Percentiles rank a stretch among this genome's conserved stretches.
Evolutionary conservation across 2,329 filamentous ascomycete species (phyloP).

Genomic region (Exophiala spinifera): DNA sequence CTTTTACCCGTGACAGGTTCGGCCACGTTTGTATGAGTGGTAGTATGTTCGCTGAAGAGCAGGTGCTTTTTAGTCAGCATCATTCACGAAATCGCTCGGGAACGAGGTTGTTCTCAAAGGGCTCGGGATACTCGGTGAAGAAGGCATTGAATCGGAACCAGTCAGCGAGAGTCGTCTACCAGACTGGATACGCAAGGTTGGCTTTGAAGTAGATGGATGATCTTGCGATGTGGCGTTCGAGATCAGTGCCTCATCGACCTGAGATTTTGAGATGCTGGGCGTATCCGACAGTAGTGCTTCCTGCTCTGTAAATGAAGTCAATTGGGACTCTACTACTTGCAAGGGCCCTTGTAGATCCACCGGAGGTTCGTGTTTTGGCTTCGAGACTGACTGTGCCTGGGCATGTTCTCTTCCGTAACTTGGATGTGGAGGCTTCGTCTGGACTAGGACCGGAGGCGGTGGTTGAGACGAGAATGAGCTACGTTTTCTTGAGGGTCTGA

Average conservation of each 20-base stretch:
- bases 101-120: conserved; percentile 9
- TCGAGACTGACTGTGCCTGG: not conserved
- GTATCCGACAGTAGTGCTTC: conserved; percentile 12
- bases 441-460: not conserved
- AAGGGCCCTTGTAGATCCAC: not conserved
- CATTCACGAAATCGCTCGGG: conserved; percentile 1
- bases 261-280: not conserved
- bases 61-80: not conserved
- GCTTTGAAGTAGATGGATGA: not conserved
- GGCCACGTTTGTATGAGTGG: too few species aligned
- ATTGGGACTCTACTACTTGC: too few species aligned
- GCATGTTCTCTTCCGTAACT: not conserved
- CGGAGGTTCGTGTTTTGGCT: not conserved
- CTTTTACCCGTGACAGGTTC: too few species aligned
- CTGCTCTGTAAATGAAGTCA: not conserved
- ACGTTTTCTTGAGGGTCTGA: not conserved
- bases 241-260: not conserved
- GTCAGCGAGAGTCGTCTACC: conserved; percentile 1
- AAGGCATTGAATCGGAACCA: not conserved
- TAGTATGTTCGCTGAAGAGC: not conserved
- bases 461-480: not conserved
- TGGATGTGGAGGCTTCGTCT: not conserved
- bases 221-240: not conserved
- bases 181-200: conserved; percentile 2
- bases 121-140: conserved; percentile 8